phyloP scores from a whole-genome alignment of 495 filamentous ascomycete species.

The Xylaria bambusicola region DNA sequence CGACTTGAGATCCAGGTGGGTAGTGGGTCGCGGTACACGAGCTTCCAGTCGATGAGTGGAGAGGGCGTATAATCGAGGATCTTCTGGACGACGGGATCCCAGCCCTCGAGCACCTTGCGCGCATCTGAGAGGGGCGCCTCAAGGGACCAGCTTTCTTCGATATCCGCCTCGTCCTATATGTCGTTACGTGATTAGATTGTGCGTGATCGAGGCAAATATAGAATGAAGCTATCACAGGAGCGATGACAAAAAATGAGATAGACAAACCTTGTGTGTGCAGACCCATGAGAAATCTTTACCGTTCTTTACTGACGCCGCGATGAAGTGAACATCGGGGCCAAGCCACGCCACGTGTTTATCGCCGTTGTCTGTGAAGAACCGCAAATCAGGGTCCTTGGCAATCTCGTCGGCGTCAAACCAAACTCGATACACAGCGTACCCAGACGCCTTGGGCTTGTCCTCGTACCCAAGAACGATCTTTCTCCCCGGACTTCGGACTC shows the following conservation, averaged over 20 bases:
- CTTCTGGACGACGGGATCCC: conserved; percentile 63
- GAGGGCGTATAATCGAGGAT: conserved; percentile 62
- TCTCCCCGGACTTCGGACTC: conserved; percentile 59
- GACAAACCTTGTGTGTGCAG: conserved; percentile 59
- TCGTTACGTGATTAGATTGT: conserved; percentile 17
- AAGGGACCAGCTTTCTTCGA: conserved; percentile 67
- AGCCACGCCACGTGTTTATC: conserved; percentile 63
- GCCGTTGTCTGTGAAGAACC: conserved; percentile 62
- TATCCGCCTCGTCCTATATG: conserved; percentile 49
- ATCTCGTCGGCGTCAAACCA: conserved; percentile 64
- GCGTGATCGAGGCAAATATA: no score
- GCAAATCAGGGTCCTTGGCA: conserved; percentile 62
- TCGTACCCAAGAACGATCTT: conserved; percentile 64
- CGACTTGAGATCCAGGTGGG: conserved; percentile 64
- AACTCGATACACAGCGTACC: conserved; percentile 61
- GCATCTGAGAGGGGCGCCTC: conserved; percentile 63
- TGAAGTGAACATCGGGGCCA: conserved; percentile 65
- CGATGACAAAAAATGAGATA: background rate
- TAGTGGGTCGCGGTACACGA: conserved; percentile 69
- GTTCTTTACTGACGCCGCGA: conserved; percentile 62
- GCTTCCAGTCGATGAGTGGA: conserved; percentile 68
- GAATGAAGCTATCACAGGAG: no score
- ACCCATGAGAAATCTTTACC: conserved; percentile 71
- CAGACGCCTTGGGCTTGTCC: conserved; percentile 59
- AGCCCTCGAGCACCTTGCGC: conserved; percentile 59